Conservation (phyloP, 106 monocot genomes). For the Dendrobium huoshanense region DNA sequence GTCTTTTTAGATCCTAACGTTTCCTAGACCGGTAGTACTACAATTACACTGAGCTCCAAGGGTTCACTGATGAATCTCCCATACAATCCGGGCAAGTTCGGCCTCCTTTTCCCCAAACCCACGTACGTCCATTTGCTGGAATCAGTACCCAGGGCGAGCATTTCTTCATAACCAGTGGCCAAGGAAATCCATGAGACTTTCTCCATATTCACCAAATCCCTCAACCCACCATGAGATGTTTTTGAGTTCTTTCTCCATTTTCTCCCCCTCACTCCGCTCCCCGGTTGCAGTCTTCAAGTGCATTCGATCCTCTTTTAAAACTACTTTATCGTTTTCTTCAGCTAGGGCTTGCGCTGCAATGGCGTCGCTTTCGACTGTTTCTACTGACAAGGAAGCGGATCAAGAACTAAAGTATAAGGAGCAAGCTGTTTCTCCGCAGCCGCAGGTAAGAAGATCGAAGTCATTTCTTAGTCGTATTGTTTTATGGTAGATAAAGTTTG, state of each 20-base stretch:
- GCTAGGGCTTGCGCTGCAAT: background rate
- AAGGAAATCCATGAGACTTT: background rate
- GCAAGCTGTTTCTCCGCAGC: background rate
- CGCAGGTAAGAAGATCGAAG: background rate
- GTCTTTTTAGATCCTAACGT: no score
- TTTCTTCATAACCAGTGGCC: background rate
- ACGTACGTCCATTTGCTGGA: background rate
- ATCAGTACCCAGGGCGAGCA: background rate
- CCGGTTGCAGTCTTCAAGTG: background rate
- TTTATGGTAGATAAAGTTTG: background rate
- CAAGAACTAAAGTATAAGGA: background rate
- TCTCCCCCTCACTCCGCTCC: background rate
- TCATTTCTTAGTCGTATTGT: background rate
- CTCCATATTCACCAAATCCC: background rate
- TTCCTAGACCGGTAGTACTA: no score
- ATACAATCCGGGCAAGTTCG: no score
- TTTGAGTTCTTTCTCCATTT: background rate
- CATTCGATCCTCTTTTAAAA: background rate
- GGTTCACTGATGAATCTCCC: no score
- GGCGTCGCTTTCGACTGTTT: background rate
- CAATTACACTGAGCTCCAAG: no score
- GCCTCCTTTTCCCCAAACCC: background rate
- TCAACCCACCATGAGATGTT: background rate
- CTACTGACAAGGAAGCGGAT: background rate
- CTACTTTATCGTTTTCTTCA: background rate